Conservation (phyloP, 2,329 filamentous ascomycete species). For the Hansfordia pulvinata region DNA sequence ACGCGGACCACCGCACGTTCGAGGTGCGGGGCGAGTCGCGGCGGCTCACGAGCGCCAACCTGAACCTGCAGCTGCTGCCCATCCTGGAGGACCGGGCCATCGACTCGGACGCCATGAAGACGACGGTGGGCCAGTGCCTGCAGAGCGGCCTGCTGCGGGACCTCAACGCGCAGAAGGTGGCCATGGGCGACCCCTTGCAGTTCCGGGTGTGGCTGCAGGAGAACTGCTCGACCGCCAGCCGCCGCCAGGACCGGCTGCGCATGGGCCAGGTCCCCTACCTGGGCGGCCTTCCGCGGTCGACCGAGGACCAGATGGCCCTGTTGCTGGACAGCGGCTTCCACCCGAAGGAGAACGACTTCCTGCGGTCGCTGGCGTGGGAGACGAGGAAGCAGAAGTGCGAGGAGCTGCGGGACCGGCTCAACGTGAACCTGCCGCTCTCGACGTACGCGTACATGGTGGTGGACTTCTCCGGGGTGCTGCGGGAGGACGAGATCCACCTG, state of each 20-base stretch:
- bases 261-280: slow-evolving; percentile 26
- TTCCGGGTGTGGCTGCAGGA: slow-evolving; percentile 41
- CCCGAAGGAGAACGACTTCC: slow-evolving; percentile 27
- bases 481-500: slow-evolving; percentile 54
- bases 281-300: slow-evolving; percentile 33
- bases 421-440: slow-evolving; percentile 46
- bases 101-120: slow-evolving; percentile 26
- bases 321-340: slow-evolving; percentile 50
- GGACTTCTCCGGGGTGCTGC: slow-evolving; percentile 47
- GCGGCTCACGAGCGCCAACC: slow-evolving; percentile 31
- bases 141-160: slow-evolving; percentile 33
- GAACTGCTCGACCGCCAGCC: slow-evolving; percentile 14
- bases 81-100: slow-evolving; percentile 49
- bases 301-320: slow-evolving; percentile 36
- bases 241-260: slow-evolving; percentile 21
- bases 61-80: slow-evolving; percentile 58
- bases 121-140: slow-evolving; percentile 34
- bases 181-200: slow-evolving; percentile 32
- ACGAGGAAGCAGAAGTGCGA: slow-evolving; percentile 40
- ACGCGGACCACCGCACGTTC: slow-evolving; percentile 44
- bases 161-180: slow-evolving; percentile 34
- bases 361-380: slow-evolving; percentile 31
- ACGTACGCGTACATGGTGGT: slow-evolving; percentile 53
- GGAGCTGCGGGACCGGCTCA: slow-evolving; percentile 38
- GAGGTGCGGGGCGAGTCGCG: slow-evolving; percentile 42